phyloP scores from a whole-genome alignment of 257 asterid genomes.

The Avicennia marina region DNA sequence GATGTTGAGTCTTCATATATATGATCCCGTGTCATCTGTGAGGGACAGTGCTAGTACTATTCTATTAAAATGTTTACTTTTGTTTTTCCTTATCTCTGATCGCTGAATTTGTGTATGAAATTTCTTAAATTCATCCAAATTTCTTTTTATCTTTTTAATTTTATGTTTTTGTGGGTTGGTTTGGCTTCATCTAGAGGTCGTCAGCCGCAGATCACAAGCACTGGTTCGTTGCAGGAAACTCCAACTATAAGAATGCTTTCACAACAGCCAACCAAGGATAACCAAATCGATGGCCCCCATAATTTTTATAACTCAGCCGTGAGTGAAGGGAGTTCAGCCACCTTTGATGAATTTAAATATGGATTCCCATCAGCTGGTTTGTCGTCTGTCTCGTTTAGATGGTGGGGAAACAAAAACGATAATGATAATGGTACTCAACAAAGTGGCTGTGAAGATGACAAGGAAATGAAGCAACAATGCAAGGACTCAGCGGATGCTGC shows the following conservation, averaged over 20 bases:
- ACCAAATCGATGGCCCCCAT: conserved; percentile 24
- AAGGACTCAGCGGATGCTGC: conserved; percentile 2
- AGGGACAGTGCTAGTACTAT: background rate
- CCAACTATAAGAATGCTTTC: conserved; percentile 22
- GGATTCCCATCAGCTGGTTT: conserved; percentile 78
- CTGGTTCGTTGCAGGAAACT: conserved; percentile 25
- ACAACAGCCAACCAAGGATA: conserved; percentile 40
- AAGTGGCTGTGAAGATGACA: conserved; percentile 1
- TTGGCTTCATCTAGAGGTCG: conserved; percentile 25
- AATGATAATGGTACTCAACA: conserved; percentile 13
- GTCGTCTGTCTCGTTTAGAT: conserved; percentile 46
- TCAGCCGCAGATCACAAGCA: conserved; percentile 30
- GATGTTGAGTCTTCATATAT: too few relatives aligned
- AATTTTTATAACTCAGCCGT: conserved; percentile 23
- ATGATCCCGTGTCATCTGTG: background rate
- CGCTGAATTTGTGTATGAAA: background rate
- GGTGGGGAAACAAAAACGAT: conserved; percentile 59
- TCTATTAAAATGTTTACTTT: too few relatives aligned
- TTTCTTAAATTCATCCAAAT: too few relatives aligned
- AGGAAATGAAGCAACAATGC: conserved; percentile 5
- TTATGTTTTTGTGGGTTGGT: background rate
- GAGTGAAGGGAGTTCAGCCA: conserved; percentile 26
- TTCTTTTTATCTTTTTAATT: background rate
- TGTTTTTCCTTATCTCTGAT: background rate
- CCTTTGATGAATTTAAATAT: conserved; percentile 59